Percentiles rank a stretch among this genome's conserved stretches.
phyloP scores from a whole-genome alignment of 768 basidiomycete species.

The Trametes cubensis region DNA sequence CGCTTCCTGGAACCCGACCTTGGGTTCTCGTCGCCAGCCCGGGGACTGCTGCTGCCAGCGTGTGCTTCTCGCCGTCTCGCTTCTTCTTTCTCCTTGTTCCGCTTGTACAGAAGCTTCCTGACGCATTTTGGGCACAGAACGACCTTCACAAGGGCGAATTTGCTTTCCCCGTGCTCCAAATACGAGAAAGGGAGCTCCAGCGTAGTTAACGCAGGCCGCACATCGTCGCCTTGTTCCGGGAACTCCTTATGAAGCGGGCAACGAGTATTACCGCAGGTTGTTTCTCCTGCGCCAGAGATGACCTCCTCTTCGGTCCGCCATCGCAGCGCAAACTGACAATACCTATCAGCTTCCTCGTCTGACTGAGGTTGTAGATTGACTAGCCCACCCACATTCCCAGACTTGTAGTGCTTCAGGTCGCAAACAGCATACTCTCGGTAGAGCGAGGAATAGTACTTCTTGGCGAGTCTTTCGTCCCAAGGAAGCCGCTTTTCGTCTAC shows the following conservation, averaged over 20 bases:
- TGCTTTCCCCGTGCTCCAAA: conserved; percentile 71
- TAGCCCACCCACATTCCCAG: conserved; percentile 66
- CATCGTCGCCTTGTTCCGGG: conserved; percentile 24
- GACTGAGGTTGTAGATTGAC: not conserved
- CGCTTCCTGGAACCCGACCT: not conserved
- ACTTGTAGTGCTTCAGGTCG: conserved; percentile 95
- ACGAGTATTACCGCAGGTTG: conserved; percentile 87
- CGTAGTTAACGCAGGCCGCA: conserved; percentile 53
- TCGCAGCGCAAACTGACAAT: conserved; percentile 77
- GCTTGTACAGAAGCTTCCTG: conserved; percentile 87
- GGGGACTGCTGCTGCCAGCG: not conserved
- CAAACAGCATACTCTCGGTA: conserved; percentile 93
- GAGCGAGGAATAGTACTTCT: conserved; percentile 84
- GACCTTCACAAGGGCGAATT: conserved; percentile 87
- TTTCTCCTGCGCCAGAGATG: conserved; percentile 80
- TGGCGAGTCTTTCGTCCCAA: conserved; percentile 87
- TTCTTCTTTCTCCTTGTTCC: conserved; percentile 60
- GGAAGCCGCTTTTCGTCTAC: conserved; percentile 39
- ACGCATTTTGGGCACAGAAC: conserved; percentile 80
- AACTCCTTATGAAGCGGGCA: conserved; percentile 59
- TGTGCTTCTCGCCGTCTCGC: conserved; percentile 8
- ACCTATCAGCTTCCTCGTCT: not conserved
- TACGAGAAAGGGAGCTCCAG: conserved; percentile 92
- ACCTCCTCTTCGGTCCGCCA: conserved; percentile 96
- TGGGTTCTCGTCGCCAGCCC: not conserved